A percentile compares a stretch with the other conserved stretches of the same genome.
These are phyloP conservation scores for Gamsiella multidivaricata DNA, from an alignment of 192 early-diverging fungal species.

Conservation along the genomic window DNA sequence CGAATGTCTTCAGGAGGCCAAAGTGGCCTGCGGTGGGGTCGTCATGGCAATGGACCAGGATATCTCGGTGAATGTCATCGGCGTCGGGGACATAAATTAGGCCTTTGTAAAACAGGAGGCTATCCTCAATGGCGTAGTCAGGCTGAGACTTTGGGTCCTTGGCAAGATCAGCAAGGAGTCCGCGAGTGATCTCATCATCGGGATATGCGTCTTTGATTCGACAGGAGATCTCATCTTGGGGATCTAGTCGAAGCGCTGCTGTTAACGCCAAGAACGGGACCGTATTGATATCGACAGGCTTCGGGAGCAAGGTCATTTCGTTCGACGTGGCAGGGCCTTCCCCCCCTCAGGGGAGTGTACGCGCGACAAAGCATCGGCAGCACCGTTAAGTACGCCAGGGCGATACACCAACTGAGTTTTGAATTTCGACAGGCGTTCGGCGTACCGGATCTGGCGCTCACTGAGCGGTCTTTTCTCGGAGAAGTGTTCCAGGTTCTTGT, in stretches of 20 bases:
- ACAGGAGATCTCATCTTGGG: too few species aligned
- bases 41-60: conserved; percentile 47
- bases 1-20: conserved; percentile 37
- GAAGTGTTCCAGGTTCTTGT: conserved; percentile 7
- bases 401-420: background rate
- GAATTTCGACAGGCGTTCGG: conserved; percentile 4
- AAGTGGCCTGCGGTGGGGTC: conserved; percentile 46
- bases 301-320: background rate
- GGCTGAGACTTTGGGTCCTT: background rate
- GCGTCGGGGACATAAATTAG: conserved; percentile 17
- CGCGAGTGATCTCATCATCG: background rate
- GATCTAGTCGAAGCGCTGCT: too few species aligned
- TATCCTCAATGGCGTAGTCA: conserved; percentile 6
- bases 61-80: background rate
- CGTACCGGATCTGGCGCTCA: conserved; percentile 1
- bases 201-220: background rate
- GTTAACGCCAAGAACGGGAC: background rate
- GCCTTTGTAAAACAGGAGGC: conserved; percentile 14
- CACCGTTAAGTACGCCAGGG: conserved; percentile 1
- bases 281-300: background rate
- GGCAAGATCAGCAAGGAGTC: background rate
- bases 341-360: background rate
- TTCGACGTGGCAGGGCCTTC: background rate
- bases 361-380: conserved; percentile 5
- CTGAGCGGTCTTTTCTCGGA: background rate